phyloP scores from a whole-genome alignment of 805 yeast genomes.

The Blastobotrys parvus region DNA sequence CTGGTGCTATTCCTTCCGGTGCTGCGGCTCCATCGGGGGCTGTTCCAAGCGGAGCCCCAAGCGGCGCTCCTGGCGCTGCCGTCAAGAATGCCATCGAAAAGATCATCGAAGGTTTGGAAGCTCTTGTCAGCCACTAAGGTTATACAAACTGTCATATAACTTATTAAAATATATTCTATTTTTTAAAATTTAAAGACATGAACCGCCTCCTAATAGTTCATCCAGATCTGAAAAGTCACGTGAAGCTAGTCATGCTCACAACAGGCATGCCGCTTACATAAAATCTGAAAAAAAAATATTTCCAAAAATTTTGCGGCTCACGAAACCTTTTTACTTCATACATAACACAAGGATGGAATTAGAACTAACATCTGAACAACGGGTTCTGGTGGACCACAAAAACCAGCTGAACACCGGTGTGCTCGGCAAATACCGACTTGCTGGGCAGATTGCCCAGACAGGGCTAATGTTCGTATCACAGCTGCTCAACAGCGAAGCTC shows the following conservation, averaged over 20 bases:
- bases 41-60: too few species aligned
- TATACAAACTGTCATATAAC: neutral
- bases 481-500: constrained; percentile 9
- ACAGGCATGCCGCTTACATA: neutral
- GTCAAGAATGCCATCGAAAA: too few species aligned
- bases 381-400: constrained; percentile 50
- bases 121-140: too few species aligned
- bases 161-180: neutral
- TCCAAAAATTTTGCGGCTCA: neutral
- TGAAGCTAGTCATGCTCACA: too few species aligned
- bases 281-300: too few species aligned
- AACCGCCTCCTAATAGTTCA: neutral
- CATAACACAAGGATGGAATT: constrained; percentile 14
- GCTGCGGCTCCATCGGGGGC: too few species aligned
- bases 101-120: too few species aligned
- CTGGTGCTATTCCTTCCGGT: too few species aligned
- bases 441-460: constrained; percentile 85
- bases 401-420: constrained; percentile 56
- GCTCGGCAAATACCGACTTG: constrained; percentile 75
- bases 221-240: too few species aligned
- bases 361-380: constrained; percentile 16
- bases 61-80: too few species aligned
- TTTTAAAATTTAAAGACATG: neutral
- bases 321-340: too few species aligned
- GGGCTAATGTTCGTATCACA: constrained; percentile 53